Evolutionary conservation across 23 red algal genomes (phyloP).

Genomic region (Gracilaria gracilis): DNA sequence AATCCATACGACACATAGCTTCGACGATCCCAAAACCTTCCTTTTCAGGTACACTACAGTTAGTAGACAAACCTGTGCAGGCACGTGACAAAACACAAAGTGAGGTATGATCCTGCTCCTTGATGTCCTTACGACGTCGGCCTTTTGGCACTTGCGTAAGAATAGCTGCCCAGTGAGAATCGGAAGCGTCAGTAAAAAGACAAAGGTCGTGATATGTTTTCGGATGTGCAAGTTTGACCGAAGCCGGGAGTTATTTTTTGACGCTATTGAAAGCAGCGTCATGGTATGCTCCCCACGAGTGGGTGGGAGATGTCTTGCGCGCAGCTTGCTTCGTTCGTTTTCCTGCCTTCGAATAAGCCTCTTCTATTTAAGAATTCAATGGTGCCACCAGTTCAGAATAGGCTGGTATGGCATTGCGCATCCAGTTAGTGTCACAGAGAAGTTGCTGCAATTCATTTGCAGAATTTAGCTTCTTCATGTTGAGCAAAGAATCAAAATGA

Average conservation of each 20-base stretch:
- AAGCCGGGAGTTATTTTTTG: slow-evolving; percentile 18
- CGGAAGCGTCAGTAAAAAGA: slow-evolving; percentile 30
- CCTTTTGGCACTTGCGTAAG: not conserved
- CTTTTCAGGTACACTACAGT: slow-evolving; percentile 10
- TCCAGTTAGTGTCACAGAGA: slow-evolving; percentile 31
- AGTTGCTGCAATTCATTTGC: slow-evolving; percentile 33
- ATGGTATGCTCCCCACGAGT: slow-evolving; percentile 1
- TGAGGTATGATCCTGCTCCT: not conserved
- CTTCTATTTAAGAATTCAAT: not conserved
- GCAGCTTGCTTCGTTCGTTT: not conserved
- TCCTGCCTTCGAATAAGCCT: not conserved
- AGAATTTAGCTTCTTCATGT: not conserved
- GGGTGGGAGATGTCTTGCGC: not conserved
- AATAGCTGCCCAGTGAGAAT: slow-evolving; percentile 23
- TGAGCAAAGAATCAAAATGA: not conserved
- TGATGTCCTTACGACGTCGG: not conserved
- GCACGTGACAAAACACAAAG: slow-evolving; percentile 13
- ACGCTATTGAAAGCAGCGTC: slow-evolving; percentile 21
- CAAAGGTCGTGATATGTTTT: not conserved
- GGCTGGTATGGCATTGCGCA: no score
- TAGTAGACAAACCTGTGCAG: not conserved
- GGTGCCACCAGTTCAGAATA: no score
- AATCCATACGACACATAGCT: not conserved
- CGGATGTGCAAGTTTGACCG: slow-evolving; percentile 26
- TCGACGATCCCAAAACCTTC: slow-evolving; percentile 24